These are phyloP conservation scores for Heliosperma pusillum DNA, from an alignment of 148 eudicot genomes.

Conservation along the genomic window DNA sequence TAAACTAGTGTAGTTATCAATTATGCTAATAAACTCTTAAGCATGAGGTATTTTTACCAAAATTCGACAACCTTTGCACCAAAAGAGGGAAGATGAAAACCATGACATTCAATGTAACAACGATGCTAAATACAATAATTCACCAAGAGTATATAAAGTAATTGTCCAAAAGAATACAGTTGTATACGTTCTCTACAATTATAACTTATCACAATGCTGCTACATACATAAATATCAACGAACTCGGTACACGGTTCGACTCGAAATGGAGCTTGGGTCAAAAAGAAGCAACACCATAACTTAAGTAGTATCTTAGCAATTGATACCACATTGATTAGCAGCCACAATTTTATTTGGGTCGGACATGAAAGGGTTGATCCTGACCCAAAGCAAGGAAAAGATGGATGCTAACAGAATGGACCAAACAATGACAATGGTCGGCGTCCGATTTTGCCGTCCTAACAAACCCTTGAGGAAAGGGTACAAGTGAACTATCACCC, in stretches of 20 bases:
- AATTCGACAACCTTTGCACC: neutral
- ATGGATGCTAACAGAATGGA: conserved; percentile 74
- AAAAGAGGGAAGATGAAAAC: neutral
- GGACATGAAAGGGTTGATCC: conserved; percentile 70
- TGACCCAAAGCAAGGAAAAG: conserved; percentile 80
- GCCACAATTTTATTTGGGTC: conserved; percentile 31
- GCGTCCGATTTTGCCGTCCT: conserved; percentile 76
- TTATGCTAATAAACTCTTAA: neutral
- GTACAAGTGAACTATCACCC: conserved; percentile 80
- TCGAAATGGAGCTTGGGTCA: neutral
- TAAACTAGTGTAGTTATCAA: too few species aligned
- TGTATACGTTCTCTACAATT: conserved; percentile 4
- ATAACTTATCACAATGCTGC: conserved; percentile 1
- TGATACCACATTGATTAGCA: conserved; percentile 50
- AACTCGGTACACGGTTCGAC: neutral
- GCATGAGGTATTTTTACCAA: neutral
- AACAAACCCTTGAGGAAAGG: conserved; percentile 86
- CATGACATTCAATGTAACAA: neutral
- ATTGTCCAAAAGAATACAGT: conserved; percentile 6
- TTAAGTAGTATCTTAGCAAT: conserved; percentile 32
- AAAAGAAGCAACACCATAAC: neutral
- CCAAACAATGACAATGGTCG: conserved; percentile 87
- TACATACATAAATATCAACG: neutral
- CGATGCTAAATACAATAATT: neutral
- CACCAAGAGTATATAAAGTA: neutral